These are phyloP conservation scores for Picea glauca DNA, from an alignment of 75 land plant species.

Conservation along the genomic window DNA sequence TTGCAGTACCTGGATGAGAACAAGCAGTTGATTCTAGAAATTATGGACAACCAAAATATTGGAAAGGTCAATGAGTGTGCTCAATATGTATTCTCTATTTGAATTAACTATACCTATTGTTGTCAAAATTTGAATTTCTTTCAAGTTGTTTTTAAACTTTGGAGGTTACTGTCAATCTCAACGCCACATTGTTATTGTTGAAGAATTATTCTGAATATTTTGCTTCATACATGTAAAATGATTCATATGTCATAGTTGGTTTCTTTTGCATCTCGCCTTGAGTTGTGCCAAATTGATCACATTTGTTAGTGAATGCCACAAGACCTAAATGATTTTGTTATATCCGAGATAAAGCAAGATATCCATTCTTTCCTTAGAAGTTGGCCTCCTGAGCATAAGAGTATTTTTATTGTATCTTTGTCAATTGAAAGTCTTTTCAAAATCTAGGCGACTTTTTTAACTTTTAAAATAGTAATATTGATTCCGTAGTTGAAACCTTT, in stretches of 20 bases:
- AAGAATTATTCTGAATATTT: not conserved
- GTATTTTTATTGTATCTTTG: not conserved
- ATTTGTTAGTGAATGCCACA: not conserved
- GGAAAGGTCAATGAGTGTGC: slow-evolving; percentile 90
- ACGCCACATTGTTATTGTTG: not conserved
- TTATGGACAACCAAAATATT: slow-evolving; percentile 84
- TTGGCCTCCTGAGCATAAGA: not conserved
- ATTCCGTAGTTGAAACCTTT: not conserved
- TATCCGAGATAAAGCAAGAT: not conserved
- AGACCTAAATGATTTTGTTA: not conserved
- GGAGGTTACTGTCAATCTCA: not conserved
- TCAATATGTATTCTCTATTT: slow-evolving; percentile 39
- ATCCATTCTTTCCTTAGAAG: not conserved
- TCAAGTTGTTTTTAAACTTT: not conserved
- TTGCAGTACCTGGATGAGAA: slow-evolving; percentile 93
- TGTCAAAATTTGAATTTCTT: not conserved
- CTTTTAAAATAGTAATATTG: not conserved
- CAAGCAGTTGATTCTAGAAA: slow-evolving; percentile 84
- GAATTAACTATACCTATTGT: not conserved
- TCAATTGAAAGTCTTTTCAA: not conserved
- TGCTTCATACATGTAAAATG: not conserved
- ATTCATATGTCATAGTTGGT: not conserved
- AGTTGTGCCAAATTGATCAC: not conserved
- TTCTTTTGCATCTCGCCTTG: not conserved
- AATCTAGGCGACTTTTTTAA: not conserved